These are phyloP conservation scores for Aschersonia sp. DNA, from an alignment of 2,329 filamentous ascomycete species.

Conservation along the genomic window DNA sequence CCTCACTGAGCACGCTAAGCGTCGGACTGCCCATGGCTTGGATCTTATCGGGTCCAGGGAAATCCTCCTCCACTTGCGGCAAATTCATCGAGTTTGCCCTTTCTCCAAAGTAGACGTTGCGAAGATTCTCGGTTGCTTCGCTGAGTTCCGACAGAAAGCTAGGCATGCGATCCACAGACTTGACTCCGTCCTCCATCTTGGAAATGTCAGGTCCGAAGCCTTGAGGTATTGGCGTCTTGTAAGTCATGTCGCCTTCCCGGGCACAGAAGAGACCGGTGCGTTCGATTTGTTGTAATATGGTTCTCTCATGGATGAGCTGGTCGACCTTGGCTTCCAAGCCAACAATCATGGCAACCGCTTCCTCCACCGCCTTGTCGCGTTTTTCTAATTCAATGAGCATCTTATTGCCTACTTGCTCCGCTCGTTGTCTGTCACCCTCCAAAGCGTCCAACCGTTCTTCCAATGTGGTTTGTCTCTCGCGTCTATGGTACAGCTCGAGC, in stretches of 20 bases:
- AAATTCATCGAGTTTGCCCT: conserved; percentile 35
- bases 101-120: conserved; percentile 41
- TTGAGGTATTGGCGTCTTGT: conserved; percentile 9
- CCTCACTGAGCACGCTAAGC: conserved; percentile 51
- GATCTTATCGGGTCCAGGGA: conserved; percentile 18
- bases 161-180: conserved; percentile 40
- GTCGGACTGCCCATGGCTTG: conserved; percentile 39
- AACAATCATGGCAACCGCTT: conserved; percentile 57
- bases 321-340: conserved; percentile 46
- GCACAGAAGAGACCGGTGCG: conserved; percentile 20
- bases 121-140: conserved; percentile 44
- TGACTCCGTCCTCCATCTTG: conserved; percentile 16
- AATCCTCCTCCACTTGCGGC: conserved; percentile 29
- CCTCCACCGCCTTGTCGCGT: conserved; percentile 55
- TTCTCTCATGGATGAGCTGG: conserved; percentile 35
- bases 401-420: conserved; percentile 42
- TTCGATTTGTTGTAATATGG: conserved; percentile 37
- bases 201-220: conserved; percentile 7
- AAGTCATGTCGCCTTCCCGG: conserved; percentile 15
- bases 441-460: conserved; percentile 43
- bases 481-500: conserved; percentile 54
- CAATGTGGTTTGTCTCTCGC: conserved; percentile 46
- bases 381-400: conserved; percentile 48
- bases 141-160: conserved; percentile 49
- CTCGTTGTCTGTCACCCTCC: conserved; percentile 36